Percentiles rank a stretch among this genome's conserved stretches.
Conservation (phyloP, 345 rosid genomes). For the Angophora floribunda region DNA sequence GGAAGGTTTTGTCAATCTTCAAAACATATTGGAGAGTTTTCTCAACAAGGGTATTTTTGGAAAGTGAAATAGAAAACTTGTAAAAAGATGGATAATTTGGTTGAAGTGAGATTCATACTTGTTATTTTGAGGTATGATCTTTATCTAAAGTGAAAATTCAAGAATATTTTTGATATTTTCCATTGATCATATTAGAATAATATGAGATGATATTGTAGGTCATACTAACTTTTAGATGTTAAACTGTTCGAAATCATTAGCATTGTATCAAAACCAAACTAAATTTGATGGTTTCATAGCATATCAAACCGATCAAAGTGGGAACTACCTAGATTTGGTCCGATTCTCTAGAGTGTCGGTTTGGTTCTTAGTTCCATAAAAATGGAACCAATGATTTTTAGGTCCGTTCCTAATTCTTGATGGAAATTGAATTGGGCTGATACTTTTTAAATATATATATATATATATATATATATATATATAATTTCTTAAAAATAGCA, state of each 20-base stretch:
- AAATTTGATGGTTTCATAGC: background rate
- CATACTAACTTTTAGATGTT: background rate
- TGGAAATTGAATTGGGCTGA: too few species aligned
- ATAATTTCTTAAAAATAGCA: too few species aligned
- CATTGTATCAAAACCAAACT: background rate
- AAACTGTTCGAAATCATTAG: background rate
- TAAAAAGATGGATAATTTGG: background rate
- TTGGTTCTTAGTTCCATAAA: too few species aligned
- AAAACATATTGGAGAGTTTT: too few species aligned
- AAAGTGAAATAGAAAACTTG: background rate
- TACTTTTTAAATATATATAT: too few species aligned
- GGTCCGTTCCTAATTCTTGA: too few species aligned
- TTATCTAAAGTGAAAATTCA: background rate
- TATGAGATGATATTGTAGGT: background rate
- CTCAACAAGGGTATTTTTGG: background rate
- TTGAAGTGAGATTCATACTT: background rate
- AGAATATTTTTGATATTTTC: background rate
- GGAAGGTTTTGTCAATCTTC: too few species aligned
- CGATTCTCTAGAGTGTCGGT: too few species aligned
- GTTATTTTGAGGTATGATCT: background rate
- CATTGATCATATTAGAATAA: background rate
- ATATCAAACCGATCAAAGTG: too few species aligned
- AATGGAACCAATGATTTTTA: too few species aligned
- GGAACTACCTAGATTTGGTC: too few species aligned
- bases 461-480: too few species aligned